Conservation (phyloP, 1,284 basidiomycete species). For the Hemileia vastatrix region DNA sequence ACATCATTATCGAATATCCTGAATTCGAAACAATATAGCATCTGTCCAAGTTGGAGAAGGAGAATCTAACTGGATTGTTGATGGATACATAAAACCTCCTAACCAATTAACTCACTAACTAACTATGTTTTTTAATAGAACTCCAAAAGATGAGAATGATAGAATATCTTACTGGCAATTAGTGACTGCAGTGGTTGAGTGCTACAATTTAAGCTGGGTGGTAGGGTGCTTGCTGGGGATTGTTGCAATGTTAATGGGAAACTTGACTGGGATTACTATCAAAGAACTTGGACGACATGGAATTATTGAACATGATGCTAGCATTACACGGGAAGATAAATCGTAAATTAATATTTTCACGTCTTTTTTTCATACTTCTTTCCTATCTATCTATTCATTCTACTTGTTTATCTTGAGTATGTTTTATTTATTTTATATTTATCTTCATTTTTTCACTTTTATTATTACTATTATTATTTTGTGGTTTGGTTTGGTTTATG, state of each 20-base stretch:
- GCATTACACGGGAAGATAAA: constrained; percentile 9
- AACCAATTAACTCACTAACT: background rate
- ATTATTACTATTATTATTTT: too few relatives aligned
- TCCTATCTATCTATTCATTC: background rate
- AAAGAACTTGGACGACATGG: constrained; percentile 7
- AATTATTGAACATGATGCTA: constrained; percentile 20
- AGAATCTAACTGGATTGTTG: too few relatives aligned
- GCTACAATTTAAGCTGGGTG: constrained; percentile 15
- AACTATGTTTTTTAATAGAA: background rate
- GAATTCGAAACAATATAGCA: too few relatives aligned
- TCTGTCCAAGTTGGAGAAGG: too few relatives aligned
- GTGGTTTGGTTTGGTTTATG: too few relatives aligned
- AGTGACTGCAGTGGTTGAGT: constrained; percentile 2
- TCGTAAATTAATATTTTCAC: background rate
- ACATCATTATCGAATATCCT: too few relatives aligned
- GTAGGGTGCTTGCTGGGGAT: constrained; percentile 13
- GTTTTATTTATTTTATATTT: background rate
- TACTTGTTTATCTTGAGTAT: background rate
- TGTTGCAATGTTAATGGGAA: constrained; percentile 1
- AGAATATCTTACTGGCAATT: constrained; percentile 1
- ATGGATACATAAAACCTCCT: too few relatives aligned
- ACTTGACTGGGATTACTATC: constrained; percentile 3
- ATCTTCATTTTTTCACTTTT: background rate
- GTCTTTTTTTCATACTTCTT: background rate
- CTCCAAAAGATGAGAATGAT: constrained; percentile 13